These are phyloP conservation scores for Kwoniella dejecticola DNA, from an alignment of 768 basidiomycete genomes.

Conservation along the genomic window DNA sequence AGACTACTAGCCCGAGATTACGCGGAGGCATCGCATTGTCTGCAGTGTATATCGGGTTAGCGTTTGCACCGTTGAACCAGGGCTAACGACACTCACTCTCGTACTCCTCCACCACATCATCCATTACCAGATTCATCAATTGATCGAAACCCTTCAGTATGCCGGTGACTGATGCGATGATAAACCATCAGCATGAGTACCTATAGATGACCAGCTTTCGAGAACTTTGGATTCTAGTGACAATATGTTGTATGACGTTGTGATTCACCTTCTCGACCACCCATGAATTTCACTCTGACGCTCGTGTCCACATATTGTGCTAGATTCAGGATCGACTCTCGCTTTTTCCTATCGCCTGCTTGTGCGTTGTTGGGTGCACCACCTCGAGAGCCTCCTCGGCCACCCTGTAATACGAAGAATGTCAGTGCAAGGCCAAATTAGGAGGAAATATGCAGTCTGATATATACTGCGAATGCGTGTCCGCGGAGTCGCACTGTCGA, in stretches of 20 bases:
- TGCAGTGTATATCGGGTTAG: conserved; percentile 54
- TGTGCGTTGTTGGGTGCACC: conserved; percentile 58
- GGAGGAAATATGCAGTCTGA: too few species aligned
- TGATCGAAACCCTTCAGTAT: conserved; percentile 95
- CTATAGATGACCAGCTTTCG: too few species aligned
- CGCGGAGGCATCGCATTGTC: conserved; percentile 59
- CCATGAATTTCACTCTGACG: conserved; percentile 96
- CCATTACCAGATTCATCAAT: conserved; percentile 91
- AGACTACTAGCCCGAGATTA: conserved; percentile 76
- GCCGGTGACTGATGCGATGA: conserved; percentile 73
- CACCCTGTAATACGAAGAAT: conserved; percentile 27
- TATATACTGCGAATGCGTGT: too few species aligned
- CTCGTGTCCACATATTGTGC: conserved; percentile 89
- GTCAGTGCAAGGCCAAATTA: neutral
- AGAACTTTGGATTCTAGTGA: too few species aligned
- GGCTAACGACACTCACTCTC: conserved; percentile 64
- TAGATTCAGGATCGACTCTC: conserved; percentile 93
- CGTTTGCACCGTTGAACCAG: neutral
- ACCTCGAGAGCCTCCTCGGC: conserved; percentile 60
- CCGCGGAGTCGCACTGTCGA: too few species aligned
- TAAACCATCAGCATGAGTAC: neutral
- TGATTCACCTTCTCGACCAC: conserved; percentile 81
- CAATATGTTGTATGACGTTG: neutral
- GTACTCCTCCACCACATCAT: conserved; percentile 85
- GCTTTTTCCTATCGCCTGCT: conserved; percentile 69